A percentile compares a stretch with the other conserved stretches of the same genome.
Conservation (phyloP, 306 rosid genomes). For the Cicer yamashitae region DNA sequence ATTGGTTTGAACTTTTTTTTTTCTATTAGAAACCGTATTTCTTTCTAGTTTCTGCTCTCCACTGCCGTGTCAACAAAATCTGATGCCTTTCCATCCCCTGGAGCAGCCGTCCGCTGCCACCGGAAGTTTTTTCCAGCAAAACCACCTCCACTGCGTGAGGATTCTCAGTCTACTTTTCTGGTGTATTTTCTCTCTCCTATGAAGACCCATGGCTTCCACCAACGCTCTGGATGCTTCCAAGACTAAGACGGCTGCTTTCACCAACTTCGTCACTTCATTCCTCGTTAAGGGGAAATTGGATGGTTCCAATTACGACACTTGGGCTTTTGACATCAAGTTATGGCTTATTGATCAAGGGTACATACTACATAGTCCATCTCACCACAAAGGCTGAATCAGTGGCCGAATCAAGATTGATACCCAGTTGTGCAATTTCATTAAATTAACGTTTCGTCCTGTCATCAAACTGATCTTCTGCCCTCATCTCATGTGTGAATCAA, state of each 20-base stretch:
- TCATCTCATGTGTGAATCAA: too few relatives aligned
- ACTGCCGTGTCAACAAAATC: not conserved
- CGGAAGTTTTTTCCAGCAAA: too few relatives aligned
- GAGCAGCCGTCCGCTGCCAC: too few relatives aligned
- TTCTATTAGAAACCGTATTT: not conserved
- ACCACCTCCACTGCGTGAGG: too few relatives aligned
- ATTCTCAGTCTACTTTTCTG: not conserved
- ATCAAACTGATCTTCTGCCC: too few relatives aligned
- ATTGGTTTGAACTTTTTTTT: too few relatives aligned
- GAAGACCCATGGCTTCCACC: not conserved
- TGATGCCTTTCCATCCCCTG: not conserved
- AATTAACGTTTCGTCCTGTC: too few relatives aligned
- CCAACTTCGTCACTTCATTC: not conserved
- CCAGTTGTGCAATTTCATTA: not conserved
- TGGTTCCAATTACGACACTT: not conserved
- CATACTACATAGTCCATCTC: not conserved
- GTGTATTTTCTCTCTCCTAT: not conserved
- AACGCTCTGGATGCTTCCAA: not conserved
- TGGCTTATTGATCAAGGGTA: not conserved
- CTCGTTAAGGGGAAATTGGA: not conserved
- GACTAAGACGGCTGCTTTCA: not conserved
- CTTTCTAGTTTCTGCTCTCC: not conserved
- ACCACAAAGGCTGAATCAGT: not conserved
- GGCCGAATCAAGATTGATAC: not conserved
- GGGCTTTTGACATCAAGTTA: not conserved